Evolutionary conservation across 179 eudicot genomes (phyloP), one percentile per base, ranked within the genome.

Genomic region (Dionaea muscipula): DNA sequence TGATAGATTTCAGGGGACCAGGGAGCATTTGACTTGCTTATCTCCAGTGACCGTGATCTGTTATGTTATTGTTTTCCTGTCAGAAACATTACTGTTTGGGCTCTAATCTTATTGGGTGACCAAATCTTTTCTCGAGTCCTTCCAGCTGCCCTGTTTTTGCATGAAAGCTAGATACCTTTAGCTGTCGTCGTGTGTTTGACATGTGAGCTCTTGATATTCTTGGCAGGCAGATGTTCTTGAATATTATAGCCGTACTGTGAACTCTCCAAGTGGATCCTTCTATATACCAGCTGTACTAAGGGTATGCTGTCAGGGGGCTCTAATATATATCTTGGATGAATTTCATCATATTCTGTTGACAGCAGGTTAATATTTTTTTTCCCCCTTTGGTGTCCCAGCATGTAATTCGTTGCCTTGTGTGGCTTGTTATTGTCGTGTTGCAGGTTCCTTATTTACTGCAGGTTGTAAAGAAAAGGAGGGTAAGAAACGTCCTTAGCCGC

Each of bases 171-270:
- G 19, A 13, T 21, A 1, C 25, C 31, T 53, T 7, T n/a, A 15
- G n/a, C 43, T 53, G 39, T n/a, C 14, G 7, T 36, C 24, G 31
- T 17, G 16, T 53, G 33, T 39, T 14, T 46, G 33, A 39, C 31
- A 25, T 49, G 13, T 27, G 27, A 38, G 44, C 51, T 48, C 15
- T 47, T 61, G 47, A 26, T 19, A 44, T 59, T 60, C 22, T 27
- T 52, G 60, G 60, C 84, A 91, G 95, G 98, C 98, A 68, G 98
- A 91, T 69, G 98, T 91, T 57, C 73, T 91, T 58, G 98, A 91
- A 66, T 91, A 91, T 57, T 91, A 91, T 59, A 88, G 84, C 70
- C 95, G 84, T 65, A 78, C 88, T 53, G 85, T 91, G 10, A 84
- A 77, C 64, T 86, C 98, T 51, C 75, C 95, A 17, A 75, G 81